Conservation (phyloP, 2,329 filamentous ascomycete species). For the Seiridium cupressi region DNA sequence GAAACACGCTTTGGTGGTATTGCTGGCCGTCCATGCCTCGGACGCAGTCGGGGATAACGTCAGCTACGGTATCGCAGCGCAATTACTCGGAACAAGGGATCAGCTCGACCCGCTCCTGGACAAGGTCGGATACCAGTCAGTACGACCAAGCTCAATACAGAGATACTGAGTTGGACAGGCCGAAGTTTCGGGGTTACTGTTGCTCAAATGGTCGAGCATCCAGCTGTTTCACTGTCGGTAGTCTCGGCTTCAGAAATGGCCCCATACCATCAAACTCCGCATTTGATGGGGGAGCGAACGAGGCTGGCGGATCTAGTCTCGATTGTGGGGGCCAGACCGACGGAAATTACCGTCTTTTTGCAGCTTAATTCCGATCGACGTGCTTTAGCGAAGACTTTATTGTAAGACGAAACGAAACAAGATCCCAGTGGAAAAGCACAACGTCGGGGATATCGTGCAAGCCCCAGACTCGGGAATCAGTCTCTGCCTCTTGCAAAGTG, state of each 20-base stretch:
- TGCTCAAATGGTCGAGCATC: neutral
- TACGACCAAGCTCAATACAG: neutral
- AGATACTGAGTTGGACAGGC: neutral
- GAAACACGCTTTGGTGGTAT: conserved; percentile 34
- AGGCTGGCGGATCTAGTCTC: neutral
- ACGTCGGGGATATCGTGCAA: neutral
- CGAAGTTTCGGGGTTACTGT: conserved; percentile 2
- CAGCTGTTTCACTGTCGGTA: neutral
- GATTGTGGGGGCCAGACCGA: neutral
- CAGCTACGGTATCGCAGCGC: neutral
- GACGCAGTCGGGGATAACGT: conserved; percentile 21
- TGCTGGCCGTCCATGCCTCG: conserved; percentile 27
- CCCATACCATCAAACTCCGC: conserved; percentile 4
- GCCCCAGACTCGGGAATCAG: too few species aligned
- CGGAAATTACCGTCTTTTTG: neutral
- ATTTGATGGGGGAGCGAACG: neutral
- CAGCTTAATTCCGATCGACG: neutral
- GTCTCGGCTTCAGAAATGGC: neutral
- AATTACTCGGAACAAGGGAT: neutral
- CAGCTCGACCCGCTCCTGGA: neutral
- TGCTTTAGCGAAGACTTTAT: neutral
- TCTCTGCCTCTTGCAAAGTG: too few species aligned
- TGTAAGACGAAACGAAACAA: neutral
- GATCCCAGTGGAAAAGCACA: too few species aligned
- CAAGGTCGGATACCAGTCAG: neutral